Conservation (phyloP, 176 grass and related monocot species). For the Microstegium vimineum region DNA sequence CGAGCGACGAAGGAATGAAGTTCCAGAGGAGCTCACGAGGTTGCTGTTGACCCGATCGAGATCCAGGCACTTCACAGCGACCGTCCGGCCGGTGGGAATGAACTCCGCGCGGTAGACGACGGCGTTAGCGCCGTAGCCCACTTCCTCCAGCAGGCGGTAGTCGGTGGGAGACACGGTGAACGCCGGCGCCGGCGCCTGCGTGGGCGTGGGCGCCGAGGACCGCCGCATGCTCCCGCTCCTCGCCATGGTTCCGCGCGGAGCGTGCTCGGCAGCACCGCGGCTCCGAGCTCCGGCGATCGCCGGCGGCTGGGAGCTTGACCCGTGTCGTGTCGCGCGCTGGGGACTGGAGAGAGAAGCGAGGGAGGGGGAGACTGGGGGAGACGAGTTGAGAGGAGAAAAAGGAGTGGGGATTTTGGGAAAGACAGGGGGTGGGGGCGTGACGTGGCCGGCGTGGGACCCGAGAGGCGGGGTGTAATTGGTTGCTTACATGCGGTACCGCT, state of each 20-base stretch:
- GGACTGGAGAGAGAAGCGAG: not conserved
- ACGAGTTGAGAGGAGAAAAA: not conserved
- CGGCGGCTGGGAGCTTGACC: constrained; percentile 14
- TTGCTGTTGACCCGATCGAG: constrained; percentile 95
- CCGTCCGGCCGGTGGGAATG: constrained; percentile 54
- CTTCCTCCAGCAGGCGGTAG: constrained; percentile 77
- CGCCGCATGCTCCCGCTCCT: constrained; percentile 27
- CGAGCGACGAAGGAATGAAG: not conserved
- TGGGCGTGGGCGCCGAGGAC: not conserved
- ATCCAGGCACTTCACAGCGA: constrained; percentile 94
- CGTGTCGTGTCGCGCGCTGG: constrained; percentile 16
- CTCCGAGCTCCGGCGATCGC: constrained; percentile 26
- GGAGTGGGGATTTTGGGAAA: constrained; percentile 25
- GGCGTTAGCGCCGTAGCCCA: constrained; percentile 93
- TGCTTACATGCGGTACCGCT: too few relatives aligned
- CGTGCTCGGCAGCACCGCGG: not conserved
- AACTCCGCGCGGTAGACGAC: constrained; percentile 77
- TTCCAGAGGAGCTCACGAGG: constrained; percentile 46
- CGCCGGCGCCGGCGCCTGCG: constrained; percentile 1
- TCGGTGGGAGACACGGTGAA: constrained; percentile 51
- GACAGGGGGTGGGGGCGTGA: not conserved
- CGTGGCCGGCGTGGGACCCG: constrained; percentile 44
- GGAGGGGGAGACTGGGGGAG: not conserved
- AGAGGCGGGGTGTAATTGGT: not conserved
- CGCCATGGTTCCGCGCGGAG: not conserved